Evolutionary conservation across 2,329 filamentous ascomycete species (phyloP).

Genomic region (Endocalyx cinctus): DNA sequence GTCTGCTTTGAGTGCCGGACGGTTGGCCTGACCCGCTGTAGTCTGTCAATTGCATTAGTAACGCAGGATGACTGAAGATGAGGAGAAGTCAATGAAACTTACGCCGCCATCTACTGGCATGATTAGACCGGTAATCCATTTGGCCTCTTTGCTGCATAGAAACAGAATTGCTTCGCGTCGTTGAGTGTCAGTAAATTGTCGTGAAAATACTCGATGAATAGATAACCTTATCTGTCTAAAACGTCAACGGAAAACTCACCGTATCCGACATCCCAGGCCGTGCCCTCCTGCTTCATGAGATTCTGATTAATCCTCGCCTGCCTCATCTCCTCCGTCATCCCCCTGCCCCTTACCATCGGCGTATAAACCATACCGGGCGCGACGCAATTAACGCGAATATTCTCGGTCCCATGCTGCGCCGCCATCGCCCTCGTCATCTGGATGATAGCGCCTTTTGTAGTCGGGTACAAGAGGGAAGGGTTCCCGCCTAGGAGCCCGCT

Average conservation of each 20-base stretch:
- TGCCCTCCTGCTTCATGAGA: constrained; percentile 21
- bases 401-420: constrained; percentile 13
- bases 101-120: constrained; percentile 26
- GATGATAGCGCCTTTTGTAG: constrained; percentile 27
- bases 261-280: constrained; percentile 23
- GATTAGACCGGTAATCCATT: constrained; percentile 23
- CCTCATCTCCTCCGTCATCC: constrained; percentile 24
- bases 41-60: not conserved
- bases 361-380: constrained; percentile 24
- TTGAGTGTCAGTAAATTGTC: not conserved
- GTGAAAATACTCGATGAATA: not conserved
- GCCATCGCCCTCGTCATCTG: constrained; percentile 19
- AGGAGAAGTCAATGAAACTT: constrained; percentile 5
- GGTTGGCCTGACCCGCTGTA: not conserved
- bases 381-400: constrained; percentile 18
- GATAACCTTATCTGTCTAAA: not conserved
- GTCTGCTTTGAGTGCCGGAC: constrained; percentile 1
- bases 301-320: constrained; percentile 21
- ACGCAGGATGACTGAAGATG: not conserved
- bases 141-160: constrained; percentile 21
- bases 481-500: constrained; percentile 25
- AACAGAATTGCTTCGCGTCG: constrained; percentile 18
- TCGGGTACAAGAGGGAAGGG: constrained; percentile 26
- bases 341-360: constrained; percentile 18
- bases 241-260: constrained; percentile 11